Percentiles rank a stretch among this genome's conserved stretches.
phyloP scores from a whole-genome alignment of 495 filamentous ascomycete genomes.

The Podospora appendiculata region DNA sequence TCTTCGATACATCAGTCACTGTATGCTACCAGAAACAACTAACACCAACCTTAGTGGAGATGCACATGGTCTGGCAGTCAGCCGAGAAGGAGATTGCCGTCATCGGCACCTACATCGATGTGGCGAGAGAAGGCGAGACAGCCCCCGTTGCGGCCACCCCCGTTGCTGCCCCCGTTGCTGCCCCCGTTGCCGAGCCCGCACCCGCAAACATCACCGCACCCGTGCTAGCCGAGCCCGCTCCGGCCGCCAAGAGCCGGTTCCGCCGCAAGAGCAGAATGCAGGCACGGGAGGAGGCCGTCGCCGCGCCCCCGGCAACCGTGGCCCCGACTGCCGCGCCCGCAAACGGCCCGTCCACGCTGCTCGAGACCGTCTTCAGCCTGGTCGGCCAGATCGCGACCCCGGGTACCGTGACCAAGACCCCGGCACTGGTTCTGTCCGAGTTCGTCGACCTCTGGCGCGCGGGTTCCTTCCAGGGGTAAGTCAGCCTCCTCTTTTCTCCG shows the following conservation, averaged over 20 bases:
- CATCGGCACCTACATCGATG: constrained; percentile 52
- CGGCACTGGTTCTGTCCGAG: constrained; percentile 46
- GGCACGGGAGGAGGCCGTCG: not conserved
- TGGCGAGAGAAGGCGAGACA: constrained; percentile 31
- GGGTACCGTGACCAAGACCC: constrained; percentile 47
- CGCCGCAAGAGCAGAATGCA: not conserved
- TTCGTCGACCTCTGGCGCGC: constrained; percentile 42
- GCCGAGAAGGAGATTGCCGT: constrained; percentile 41
- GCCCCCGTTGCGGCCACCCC: constrained; percentile 7
- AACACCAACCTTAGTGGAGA: constrained; percentile 42
- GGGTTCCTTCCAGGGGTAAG: constrained; percentile 35
- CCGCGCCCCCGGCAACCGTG: not conserved
- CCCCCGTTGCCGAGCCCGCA: not conserved
- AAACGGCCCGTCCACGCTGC: constrained; percentile 33
- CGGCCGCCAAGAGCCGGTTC: not conserved
- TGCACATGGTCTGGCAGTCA: constrained; percentile 58
- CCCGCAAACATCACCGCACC: constrained; percentile 10
- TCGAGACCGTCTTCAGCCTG: constrained; percentile 46
- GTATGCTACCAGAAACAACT: no score
- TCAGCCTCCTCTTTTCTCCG: not conserved
- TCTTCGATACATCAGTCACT: not conserved
- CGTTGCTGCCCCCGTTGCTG: constrained; percentile 1
- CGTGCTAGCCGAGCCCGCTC: not conserved
- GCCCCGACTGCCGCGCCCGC: constrained; percentile 5
- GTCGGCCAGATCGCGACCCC: constrained; percentile 45